phyloP scores from a whole-genome alignment of 1,284 basidiomycete species.

The Chondrostereum purpureum region DNA sequence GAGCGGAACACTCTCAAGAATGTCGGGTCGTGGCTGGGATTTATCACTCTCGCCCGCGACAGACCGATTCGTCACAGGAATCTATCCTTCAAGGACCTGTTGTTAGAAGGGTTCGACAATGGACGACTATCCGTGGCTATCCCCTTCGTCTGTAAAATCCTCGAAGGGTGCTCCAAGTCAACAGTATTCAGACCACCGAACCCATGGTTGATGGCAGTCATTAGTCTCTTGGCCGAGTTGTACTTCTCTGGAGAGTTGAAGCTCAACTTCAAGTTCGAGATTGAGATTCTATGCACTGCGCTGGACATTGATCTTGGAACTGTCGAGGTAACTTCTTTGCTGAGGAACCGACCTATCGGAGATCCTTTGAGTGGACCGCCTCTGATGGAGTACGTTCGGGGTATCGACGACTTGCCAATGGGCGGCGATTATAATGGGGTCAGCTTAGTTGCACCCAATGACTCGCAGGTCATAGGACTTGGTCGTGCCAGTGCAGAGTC shows the following conservation, averaged over 20 bases:
- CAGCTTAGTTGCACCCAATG: slow-evolving; percentile 35
- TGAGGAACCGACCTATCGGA: slow-evolving; percentile 62
- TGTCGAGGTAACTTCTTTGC: slow-evolving; percentile 79
- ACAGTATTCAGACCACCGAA: slow-evolving; percentile 94
- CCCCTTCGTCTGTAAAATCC: slow-evolving; percentile 96
- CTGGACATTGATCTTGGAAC: slow-evolving; percentile 85
- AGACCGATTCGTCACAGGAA: slow-evolving; percentile 92
- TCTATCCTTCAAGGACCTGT: slow-evolving; percentile 92
- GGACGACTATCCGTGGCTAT: slow-evolving; percentile 92
- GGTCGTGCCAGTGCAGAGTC: slow-evolving; percentile 49
- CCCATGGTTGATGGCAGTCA: slow-evolving; percentile 96
- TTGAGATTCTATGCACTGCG: slow-evolving; percentile 93
- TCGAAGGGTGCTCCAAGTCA: slow-evolving; percentile 87
- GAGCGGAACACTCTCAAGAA: slow-evolving; percentile 92
- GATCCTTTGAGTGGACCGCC: slow-evolving; percentile 47
- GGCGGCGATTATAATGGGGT: slow-evolving; percentile 52
- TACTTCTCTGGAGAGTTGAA: slow-evolving; percentile 97
- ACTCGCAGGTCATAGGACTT: slow-evolving; percentile 55
- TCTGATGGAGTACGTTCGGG: slow-evolving; percentile 64
- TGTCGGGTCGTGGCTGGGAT: slow-evolving; percentile 91
- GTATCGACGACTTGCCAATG: slow-evolving; percentile 67
- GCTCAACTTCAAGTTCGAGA: slow-evolving; percentile 97
- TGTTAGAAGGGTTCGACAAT: slow-evolving; percentile 93
- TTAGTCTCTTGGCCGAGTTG: slow-evolving; percentile 88
- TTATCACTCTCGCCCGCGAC: slow-evolving; percentile 88